Conservation (phyloP, 169 alveolate genomes). For the Plasmodium malariae region DNA sequence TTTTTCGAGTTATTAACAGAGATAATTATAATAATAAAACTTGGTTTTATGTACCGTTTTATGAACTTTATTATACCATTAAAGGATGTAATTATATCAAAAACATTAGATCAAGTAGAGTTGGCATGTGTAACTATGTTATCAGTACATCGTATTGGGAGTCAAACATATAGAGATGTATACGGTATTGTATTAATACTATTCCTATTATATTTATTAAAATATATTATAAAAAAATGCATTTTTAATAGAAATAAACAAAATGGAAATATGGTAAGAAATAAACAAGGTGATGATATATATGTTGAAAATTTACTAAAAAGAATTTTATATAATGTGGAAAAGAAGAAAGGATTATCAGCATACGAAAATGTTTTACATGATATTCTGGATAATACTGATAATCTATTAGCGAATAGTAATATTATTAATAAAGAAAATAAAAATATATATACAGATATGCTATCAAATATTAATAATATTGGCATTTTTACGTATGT, state of each 20-base stretch:
- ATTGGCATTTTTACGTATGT: slow-evolving; percentile 54
- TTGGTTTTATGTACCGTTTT: slow-evolving; percentile 35
- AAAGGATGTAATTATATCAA: slow-evolving; percentile 22
- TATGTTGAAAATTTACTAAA: slow-evolving; percentile 34
- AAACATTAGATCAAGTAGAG: slow-evolving; percentile 18
- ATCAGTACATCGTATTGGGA: slow-evolving; percentile 26
- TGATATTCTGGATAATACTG: slow-evolving; percentile 25
- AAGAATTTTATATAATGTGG: slow-evolving; percentile 36
- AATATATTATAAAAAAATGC: not conserved
- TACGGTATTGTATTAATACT: slow-evolving; percentile 25
- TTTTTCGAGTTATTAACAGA: slow-evolving; percentile 41
- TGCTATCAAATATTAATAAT: slow-evolving; percentile 42
- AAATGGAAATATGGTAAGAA: not conserved
- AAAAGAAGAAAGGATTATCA: not conserved
- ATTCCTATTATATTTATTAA: not conserved
- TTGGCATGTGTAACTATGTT: not conserved
- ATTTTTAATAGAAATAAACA: not conserved
- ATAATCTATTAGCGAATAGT: slow-evolving; percentile 24
- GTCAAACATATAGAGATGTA: slow-evolving; percentile 24
- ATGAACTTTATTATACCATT: slow-evolving; percentile 27
- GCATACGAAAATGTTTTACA: slow-evolving; percentile 18
- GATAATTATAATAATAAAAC: slow-evolving; percentile 3
- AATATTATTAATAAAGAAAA: slow-evolving; percentile 37
- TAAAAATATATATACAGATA: slow-evolving; percentile 57
- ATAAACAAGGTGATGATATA: slow-evolving; percentile 5